Evolutionary conservation across 108 stramenopile species (phyloP).

Genomic region (Hondaea fermentalgiana): DNA sequence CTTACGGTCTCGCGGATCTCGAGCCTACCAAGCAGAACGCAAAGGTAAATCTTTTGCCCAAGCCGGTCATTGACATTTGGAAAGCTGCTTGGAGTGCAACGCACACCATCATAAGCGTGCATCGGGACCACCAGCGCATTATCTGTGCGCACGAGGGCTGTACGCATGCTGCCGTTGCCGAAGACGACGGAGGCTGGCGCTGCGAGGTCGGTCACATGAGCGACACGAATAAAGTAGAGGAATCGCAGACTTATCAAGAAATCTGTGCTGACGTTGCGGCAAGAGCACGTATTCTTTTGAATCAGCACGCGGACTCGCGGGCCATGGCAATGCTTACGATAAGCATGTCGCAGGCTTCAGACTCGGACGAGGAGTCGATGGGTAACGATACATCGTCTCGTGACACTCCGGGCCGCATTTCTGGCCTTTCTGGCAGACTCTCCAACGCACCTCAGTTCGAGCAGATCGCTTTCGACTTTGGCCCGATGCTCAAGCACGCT

Average conservation of each 20-base stretch:
- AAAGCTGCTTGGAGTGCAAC: not conserved
- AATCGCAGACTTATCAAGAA: not conserved
- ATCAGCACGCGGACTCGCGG: not conserved
- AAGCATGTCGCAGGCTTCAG: not conserved
- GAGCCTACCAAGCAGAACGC: not conserved
- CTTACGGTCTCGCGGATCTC: not conserved
- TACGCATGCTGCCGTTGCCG: not conserved
- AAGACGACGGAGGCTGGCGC: not conserved
- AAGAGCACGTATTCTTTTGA: not conserved
- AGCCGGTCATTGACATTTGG: not conserved
- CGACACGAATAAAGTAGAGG: not conserved
- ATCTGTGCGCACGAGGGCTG: not conserved
- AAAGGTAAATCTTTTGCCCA: not conserved
- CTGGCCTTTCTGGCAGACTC: not conserved
- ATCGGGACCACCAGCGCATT: not conserved
- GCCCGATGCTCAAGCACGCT: not conserved
- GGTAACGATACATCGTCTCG: not conserved
- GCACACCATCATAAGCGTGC: not conserved
- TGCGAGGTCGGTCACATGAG: not conserved
- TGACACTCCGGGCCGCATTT: not conserved
- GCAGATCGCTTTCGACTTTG: not conserved
- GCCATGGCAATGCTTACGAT: not conserved
- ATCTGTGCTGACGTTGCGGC: slow-evolving; percentile 2
- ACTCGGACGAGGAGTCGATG: not conserved
- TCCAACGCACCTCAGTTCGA: not conserved